These are phyloP conservation scores for Kodamaea leandrae DNA, from an alignment of 805 yeast genomes.

Conservation along the genomic window DNA sequence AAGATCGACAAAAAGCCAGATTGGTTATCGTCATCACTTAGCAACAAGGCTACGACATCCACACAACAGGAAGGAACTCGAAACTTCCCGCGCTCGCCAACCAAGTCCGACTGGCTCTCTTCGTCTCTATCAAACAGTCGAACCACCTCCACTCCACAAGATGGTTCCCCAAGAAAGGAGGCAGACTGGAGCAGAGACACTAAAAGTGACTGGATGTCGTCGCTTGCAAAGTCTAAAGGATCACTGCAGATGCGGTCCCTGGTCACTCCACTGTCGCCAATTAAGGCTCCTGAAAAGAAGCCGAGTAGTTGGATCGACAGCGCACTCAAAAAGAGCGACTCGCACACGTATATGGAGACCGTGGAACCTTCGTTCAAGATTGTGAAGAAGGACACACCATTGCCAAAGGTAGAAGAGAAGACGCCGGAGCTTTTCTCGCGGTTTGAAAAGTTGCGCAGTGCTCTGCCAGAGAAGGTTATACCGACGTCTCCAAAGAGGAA, in stretches of 20 bases:
- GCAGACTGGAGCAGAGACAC: too few species aligned
- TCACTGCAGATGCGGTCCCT: slow-evolving; percentile 4
- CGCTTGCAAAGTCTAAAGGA: slow-evolving; percentile 13
- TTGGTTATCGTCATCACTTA: slow-evolving; percentile 16
- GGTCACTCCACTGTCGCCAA: background rate
- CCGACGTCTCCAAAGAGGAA: background rate
- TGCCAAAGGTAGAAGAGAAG: slow-evolving; percentile 8
- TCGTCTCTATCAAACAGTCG: slow-evolving; percentile 13
- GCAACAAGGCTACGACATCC: slow-evolving; percentile 11
- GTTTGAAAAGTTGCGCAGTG: slow-evolving; percentile 11
- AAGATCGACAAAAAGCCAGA: slow-evolving; percentile 10
- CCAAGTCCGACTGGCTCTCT: slow-evolving; percentile 15
- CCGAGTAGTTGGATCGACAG: slow-evolving; percentile 17
- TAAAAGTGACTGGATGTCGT: slow-evolving; percentile 15
- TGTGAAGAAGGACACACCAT: slow-evolving; percentile 11
- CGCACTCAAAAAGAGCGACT: slow-evolving; percentile 16
- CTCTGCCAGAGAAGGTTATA: background rate
- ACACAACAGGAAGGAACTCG: slow-evolving; percentile 8
- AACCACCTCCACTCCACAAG: slow-evolving; percentile 10
- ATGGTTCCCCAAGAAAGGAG: slow-evolving; percentile 1
- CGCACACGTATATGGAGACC: slow-evolving; percentile 12
- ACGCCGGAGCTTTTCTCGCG: slow-evolving; percentile 15
- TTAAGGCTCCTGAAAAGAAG: slow-evolving; percentile 1
- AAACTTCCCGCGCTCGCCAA: slow-evolving; percentile 4
- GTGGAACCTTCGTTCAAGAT: slow-evolving; percentile 15